These are phyloP conservation scores for Afroboletus lepidellus DNA, from an alignment of 1,284 basidiomycete species.

Conservation along the genomic window DNA sequence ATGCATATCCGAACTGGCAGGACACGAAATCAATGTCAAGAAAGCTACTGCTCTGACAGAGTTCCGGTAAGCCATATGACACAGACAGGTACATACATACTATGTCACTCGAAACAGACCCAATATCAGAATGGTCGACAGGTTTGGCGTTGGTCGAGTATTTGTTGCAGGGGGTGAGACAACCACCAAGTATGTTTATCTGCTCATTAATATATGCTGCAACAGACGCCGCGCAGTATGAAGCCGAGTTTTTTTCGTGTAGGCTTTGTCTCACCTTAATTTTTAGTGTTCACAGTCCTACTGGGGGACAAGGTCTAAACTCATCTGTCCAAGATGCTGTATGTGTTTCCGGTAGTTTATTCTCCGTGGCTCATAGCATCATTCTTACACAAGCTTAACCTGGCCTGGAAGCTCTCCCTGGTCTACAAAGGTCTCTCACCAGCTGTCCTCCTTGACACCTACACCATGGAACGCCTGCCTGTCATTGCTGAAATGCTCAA, in stretches of 20 bases:
- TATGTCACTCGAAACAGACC: constrained; percentile 16
- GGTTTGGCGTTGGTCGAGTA: constrained; percentile 30
- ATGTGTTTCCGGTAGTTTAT: neutral
- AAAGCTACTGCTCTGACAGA: constrained; percentile 12
- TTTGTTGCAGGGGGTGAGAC: constrained; percentile 37
- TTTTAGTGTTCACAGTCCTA: constrained; percentile 43
- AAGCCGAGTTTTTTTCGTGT: neutral
- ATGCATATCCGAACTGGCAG: constrained; percentile 15
- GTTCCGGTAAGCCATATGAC: constrained; percentile 25
- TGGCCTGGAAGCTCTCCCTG: constrained; percentile 43
- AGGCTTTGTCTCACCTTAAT: neutral
- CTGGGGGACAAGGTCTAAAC: constrained; percentile 47
- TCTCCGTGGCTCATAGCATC: neutral
- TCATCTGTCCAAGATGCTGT: constrained; percentile 41
- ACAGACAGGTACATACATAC: neutral
- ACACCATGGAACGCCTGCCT: constrained; percentile 38
- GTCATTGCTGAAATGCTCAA: constrained; percentile 40
- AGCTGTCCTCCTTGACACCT: constrained; percentile 34
- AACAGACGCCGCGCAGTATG: neutral
- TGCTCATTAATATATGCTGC: neutral
- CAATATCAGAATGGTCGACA: constrained; percentile 34
- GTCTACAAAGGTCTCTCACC: constrained; percentile 36
- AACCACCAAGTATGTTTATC: no score
- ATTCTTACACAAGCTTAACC: constrained; percentile 35
- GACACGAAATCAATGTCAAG: constrained; percentile 16